Base-by-base conservation (phyloP, 2,329 filamentous ascomycete species). In the Zasmidium citrigriseum region DNA sequence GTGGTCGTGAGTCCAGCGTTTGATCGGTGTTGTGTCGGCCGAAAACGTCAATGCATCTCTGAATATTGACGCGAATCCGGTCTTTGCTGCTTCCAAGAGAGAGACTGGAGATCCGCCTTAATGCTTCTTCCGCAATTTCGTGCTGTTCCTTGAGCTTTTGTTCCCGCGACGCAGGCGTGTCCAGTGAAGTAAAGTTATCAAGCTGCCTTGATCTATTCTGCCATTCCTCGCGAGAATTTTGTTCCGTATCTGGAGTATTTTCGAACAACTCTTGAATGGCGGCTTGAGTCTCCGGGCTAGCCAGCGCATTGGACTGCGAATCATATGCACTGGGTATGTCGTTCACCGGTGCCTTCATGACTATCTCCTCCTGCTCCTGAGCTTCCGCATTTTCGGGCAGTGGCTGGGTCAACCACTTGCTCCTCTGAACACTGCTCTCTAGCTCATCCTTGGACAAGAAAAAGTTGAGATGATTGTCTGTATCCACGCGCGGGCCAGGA, bases 11-110 rank as follows among this genome's bases (percentile, higher is more conserved):
- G 22, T 83, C 82, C 25, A 99, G 82, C 3, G 77, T 73, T 9
- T 75, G 68, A 75, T 99, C 95, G 1, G 95, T 99, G 67, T 89
- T 86, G 80, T 99, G 95, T 51, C 95, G 87, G 51, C 95, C 95
- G 70, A 99, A 97, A 2, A 86, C 88, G 60, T 93, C 85, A 65
- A 99, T 84, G 74, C 93, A 96, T 61, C 91, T 87, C 66, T 87
- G 83, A 67, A 93, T 88, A 72, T 97, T 97, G 71, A 90, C 86
- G 66, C 92, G 88, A 67, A 88, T 86, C 53, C 86, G 85, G 70
- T 96, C 91, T 75, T 89, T 89, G 65, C 85, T 87, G 74, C 85
- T 93, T 67, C 86, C 88, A 69, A 96, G 92, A 44, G 83, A 82
- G 55, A 99, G 79, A 46, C 85, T 83, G 1, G 91, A 84, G 73